Base-by-base conservation (phyloP, 106 monocot species). In the Allium cepa region DNA sequence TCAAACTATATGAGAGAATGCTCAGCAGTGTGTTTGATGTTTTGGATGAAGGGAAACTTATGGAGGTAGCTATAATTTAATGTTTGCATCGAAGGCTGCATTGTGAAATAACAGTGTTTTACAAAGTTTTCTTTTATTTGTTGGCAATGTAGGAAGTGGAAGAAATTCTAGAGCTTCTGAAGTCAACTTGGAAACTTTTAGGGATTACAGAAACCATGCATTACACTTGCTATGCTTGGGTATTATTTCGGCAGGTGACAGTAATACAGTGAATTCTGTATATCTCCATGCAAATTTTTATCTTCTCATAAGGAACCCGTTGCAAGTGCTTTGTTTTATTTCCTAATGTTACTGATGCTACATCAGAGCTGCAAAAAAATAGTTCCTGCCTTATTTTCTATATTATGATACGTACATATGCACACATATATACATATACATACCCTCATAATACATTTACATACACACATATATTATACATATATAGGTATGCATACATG, bases 131-230 rank as follows among this genome's bases (percentile, higher is more conserved):
- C 36, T 36, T 36, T 2, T 36, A 36, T 36, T 36, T 36, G 5
- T 36, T 36, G 36, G 36, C 36, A 36, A 72, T 77, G 49, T 67
- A 96, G 95, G 95, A 96, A 71, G 88, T 84, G 58, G 95, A 96
- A 78, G 91, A 96, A 81, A 91, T 96, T 73, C 88, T 96, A 55
- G 95, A 96, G 71, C 73, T 96, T 10, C 73, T 96, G 57, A 88
- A 75, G 74, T 84, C 91, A 72, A 86, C 91, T 56, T 96, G 95
- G 95, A 83, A 88, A 59, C 78, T 88, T 71, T 72, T 96, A 74
- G 95, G 95, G 56, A 82, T 96, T 46, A 96, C 85, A 58, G 95
- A 96, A 73, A 84, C 95, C 52, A 91, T 96, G 46, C 95, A 96
- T 74, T 81, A 91, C 52, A 84, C 91, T 75, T 96, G 95, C 69